Conservation (phyloP, 2,329 filamentous ascomycete species). For the Aspergillus sp. region DNA sequence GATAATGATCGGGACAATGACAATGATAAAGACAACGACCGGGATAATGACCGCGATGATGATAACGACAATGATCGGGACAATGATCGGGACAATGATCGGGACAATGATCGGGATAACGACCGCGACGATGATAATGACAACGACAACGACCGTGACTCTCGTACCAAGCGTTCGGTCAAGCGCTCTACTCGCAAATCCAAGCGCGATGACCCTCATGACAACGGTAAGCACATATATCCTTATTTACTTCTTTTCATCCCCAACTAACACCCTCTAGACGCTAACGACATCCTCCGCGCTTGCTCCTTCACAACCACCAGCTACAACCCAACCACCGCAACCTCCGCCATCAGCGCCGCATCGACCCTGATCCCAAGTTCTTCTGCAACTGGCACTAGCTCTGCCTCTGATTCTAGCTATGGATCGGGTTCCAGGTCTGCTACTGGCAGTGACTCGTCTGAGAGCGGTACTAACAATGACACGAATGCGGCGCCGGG, state of each 20-base stretch:
- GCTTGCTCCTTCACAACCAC: slow-evolving; percentile 23
- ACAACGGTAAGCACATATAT: slow-evolving; percentile 19
- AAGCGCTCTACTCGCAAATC: no score
- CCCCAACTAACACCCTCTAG: slow-evolving; percentile 7
- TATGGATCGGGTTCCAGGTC: neutral
- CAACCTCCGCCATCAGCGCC: slow-evolving; percentile 10
- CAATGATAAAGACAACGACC: slow-evolving; percentile 5
- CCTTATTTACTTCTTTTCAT: neutral
- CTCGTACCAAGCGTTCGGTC: neutral
- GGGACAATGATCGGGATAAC: slow-evolving; percentile 9
- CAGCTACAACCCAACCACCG: slow-evolving; percentile 18
- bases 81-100: neutral
- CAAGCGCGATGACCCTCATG: slow-evolving; percentile 10
- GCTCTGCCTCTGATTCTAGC: neutral
- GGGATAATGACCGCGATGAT: slow-evolving; percentile 8
- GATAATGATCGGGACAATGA: slow-evolving; percentile 14
- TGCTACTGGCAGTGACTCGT: neutral
- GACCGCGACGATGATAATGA: slow-evolving; percentile 6
- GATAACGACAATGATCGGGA: slow-evolving; percentile 8
- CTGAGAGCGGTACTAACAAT: slow-evolving; percentile 1
- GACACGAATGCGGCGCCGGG: slow-evolving; percentile 8
- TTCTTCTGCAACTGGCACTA: neutral
- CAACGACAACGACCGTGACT: slow-evolving; percentile 1
- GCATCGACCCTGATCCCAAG: neutral
- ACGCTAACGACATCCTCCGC: slow-evolving; percentile 25